Percentiles rank a stretch among this genome's conserved stretches.
Evolutionary conservation across 2,329 filamentous ascomycete species (phyloP).

Genomic region (Cryphonectria radicalis): DNA sequence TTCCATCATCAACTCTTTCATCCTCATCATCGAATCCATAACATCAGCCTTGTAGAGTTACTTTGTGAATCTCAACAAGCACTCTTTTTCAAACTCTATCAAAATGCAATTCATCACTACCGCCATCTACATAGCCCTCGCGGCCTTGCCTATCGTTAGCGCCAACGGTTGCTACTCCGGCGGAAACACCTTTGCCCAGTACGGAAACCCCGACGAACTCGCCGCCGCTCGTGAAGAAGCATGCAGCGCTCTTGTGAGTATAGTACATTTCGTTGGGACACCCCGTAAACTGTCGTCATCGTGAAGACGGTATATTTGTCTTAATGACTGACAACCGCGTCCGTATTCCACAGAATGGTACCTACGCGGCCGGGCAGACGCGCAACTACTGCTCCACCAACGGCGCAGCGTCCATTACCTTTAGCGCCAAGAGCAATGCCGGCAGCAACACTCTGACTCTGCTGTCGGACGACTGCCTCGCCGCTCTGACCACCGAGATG

Average conservation of each 20-base stretch:
- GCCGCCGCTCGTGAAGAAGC: not conserved
- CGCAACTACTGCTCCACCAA: not conserved
- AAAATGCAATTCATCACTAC: slow-evolving; percentile 6
- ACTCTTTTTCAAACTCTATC: not conserved
- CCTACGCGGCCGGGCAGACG: not conserved
- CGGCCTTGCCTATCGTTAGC: slow-evolving; percentile 3
- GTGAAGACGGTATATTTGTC: not conserved
- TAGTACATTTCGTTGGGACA: not conserved
- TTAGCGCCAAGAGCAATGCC: slow-evolving; percentile 1
- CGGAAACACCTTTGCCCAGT: not conserved
- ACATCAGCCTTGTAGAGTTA: not conserved
- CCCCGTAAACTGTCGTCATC: not conserved
- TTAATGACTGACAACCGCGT: not conserved
- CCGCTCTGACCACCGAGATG: not conserved
- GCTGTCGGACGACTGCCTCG: not conserved
- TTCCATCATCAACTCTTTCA: not conserved
- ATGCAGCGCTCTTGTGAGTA: slow-evolving; percentile 2
- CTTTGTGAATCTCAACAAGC: not conserved
- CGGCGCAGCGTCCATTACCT: not conserved
- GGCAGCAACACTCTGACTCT: slow-evolving; percentile 4
- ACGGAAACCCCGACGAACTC: not conserved
- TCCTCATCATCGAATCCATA: not conserved
- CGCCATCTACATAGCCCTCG: not conserved
- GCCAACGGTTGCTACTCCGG: slow-evolving; percentile 7
- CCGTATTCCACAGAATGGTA: not conserved